Conservation (phyloP, 345 rosid species). For the Euphorbia pulcherrima region DNA sequence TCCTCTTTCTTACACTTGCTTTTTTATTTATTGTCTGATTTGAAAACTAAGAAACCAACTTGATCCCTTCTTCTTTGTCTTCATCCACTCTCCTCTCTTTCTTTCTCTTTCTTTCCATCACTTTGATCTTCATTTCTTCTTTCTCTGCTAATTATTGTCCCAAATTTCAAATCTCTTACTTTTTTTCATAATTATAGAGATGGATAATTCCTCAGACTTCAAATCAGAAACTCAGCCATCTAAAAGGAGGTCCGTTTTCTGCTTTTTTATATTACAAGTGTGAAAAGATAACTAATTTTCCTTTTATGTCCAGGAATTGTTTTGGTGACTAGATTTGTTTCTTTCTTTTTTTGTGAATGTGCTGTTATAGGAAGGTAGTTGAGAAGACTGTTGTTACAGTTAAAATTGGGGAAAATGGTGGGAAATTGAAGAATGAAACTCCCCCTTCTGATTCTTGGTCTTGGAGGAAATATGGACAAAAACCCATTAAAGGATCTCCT, state of each 20-base stretch:
- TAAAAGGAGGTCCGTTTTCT: constrained; percentile 36
- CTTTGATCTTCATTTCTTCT: constrained; percentile 6
- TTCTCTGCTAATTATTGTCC: neutral
- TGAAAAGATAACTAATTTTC: neutral
- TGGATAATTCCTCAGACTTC: constrained; percentile 41
- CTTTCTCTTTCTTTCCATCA: constrained; percentile 26
- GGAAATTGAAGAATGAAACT: constrained; percentile 55
- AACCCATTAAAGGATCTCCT: constrained; percentile 73
- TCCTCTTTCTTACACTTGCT: constrained; percentile 19
- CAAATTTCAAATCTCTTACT: no score
- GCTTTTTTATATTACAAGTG: neutral
- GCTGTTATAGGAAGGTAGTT: constrained; percentile 45
- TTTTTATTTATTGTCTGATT: constrained; percentile 41
- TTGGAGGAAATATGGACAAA: constrained; percentile 76
- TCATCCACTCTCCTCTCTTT: constrained; percentile 9
- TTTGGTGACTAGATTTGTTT: neutral
- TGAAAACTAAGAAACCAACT: constrained; percentile 39
- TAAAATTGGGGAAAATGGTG: constrained; percentile 43
- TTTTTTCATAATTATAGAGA: constrained; percentile 5
- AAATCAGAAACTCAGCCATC: constrained; percentile 40
- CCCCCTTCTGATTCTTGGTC: constrained; percentile 72
- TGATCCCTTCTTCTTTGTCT: constrained; percentile 29
- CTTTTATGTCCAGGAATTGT: neutral
- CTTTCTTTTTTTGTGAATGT: neutral
- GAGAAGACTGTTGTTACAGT: constrained; percentile 58